Evolutionary conservation across 2,329 filamentous ascomycete species (phyloP), one percentile per base, ranked within the genome.

Genomic region (Aspergillus udagawae): DNA sequence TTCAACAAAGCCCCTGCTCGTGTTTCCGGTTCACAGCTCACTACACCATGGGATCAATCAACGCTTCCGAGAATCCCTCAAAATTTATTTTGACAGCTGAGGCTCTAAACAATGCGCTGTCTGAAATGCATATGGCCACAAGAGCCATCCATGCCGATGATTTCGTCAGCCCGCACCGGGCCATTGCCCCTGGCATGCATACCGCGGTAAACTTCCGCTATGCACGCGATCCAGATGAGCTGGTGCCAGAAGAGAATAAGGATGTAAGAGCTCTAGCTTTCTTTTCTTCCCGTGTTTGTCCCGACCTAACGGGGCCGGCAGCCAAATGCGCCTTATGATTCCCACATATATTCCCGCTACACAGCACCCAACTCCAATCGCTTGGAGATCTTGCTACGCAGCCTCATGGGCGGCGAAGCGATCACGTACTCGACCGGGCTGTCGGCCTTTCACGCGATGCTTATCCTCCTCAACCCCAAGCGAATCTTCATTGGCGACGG

Each of bases 171-270:
- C 76, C 80, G 41, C 84, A 89, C 65, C 82, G 86, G 50, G 91
- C 94, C 69, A 88, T 97, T 56, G 92, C 93, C 7, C 92, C 93
- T 53, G 86, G 92, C 4, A 82, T 97, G 69, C 93, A 97, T 73
- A 85, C 95, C 58, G 93, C 91, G 53, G 96, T 93, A 4, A 97
- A 89, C 9, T 97, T 91, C 76, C 85, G 91, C 65, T 97, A 96
- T 72, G 79, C 82, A 38, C 75, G 79, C 53, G 82, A 96, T 68
- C 90, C 91, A 1, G 82, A 87, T 2, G 71, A 85, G 32, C 82
- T 96, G 28, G 60, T 77, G 2, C 76, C 79, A 0, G 32, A 38
- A 12, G 32, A 38, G 32, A 38, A 38, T 7, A 38, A 38, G 14
- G 32, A 38, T 76, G 76, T 3, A 69, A 76, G 60, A 70, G 88